Evolutionary conservation across 352 stramenopile genomes (phyloP), one percentile per base, ranked within the genome.

Genomic region (Globisporangium irregulare): DNA sequence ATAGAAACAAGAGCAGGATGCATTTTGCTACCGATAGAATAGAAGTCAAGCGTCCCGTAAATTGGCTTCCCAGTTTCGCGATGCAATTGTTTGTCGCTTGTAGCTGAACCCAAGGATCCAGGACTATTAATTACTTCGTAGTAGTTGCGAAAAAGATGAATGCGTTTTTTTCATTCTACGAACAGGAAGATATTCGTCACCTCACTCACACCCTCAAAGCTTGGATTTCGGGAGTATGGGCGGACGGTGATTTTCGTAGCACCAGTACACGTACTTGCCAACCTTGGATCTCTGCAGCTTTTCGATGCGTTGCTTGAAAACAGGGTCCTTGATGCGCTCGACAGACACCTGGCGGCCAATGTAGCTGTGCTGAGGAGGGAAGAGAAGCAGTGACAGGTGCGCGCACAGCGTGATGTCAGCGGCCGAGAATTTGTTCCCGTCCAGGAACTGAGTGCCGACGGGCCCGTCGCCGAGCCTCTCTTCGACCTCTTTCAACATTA

Each of bases 351-450:
- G 69, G n/a, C 69, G 74, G 0, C 50, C 24, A 12, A 89, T 60
- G 66, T 78, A 87, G 20, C 64, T 59, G 60, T 85, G 74, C 53
- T 87, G 70, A 12, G 69, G 62, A 1, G 79, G 79, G 10, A 69
- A 54, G 10, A 87, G 38, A 3, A 89, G 25, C 51, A 84, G 34
- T 15, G 75, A 69, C n/a, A 83, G 67, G 64, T 89, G 81, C 9
- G 81, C 72, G 29, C 77, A 89, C 57, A 87, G 77, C 22, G 79
- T 64, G 58, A 89, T 84, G 62, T 89, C 81, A 15, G 79, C 79
- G 0, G 81, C 77, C 1, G 81, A 80, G 50, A 89, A 86, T 6
- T 67, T 71, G 1, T 71, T 34, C 2, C 79, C 81, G 29, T 65
- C 65, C 9, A 89, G 69, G 57, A 81, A 89, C 6, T 61, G 66